Evolutionary conservation across 2,329 filamentous ascomycete species (phyloP), one percentile per base, ranked within the genome.

Genomic region (Orbilia ellipsospora): DNA sequence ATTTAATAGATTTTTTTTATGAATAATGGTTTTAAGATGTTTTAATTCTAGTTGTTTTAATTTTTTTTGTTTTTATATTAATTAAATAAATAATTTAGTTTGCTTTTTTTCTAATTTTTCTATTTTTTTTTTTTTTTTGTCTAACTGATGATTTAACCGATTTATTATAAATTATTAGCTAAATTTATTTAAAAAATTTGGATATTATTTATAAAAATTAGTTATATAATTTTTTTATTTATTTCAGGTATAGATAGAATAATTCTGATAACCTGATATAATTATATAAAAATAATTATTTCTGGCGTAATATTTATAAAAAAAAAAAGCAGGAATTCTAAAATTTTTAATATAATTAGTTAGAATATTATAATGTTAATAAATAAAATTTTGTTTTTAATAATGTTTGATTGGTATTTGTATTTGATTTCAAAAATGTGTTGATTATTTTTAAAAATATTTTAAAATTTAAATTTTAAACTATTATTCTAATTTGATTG

Each of bases 311-410:
- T n/a, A n/a, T n/a, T n/a, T n/a, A n/a, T 12, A 16, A 16, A 8
- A 10, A 50, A 50, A 10, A 50, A 5, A 16, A 50, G 18, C n/a
- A 50, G 5, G 7, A 50, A 12, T 50, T 10, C 18, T 50, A 50
- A 12, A 8, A 50, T 50, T 50, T 50, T 12, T 50, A 10, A 50
- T 50, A 8, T 50, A 50, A 50, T 50, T 12, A 50, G 10, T 12
- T 50, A 12, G 18, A 8, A 8, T 50, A n/a, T 16, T 50, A 10
- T 50, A 10, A 50, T 12, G n/a, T 12, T 50, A 8, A 10, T 12
- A 8, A 50, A 50, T 50, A 50, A 10, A 50, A 50, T 50, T 12
- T 50, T 50, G 18, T 50, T 50, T 10, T 50, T 50, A 50, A 50
- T 50, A 12, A 50, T 8, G 5, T 50, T 50, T 12, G 5, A 50